These are phyloP conservation scores for Nosema muscidifuracis DNA, from an alignment of 371 early-diverging fungal species.

Conservation along the genomic window DNA sequence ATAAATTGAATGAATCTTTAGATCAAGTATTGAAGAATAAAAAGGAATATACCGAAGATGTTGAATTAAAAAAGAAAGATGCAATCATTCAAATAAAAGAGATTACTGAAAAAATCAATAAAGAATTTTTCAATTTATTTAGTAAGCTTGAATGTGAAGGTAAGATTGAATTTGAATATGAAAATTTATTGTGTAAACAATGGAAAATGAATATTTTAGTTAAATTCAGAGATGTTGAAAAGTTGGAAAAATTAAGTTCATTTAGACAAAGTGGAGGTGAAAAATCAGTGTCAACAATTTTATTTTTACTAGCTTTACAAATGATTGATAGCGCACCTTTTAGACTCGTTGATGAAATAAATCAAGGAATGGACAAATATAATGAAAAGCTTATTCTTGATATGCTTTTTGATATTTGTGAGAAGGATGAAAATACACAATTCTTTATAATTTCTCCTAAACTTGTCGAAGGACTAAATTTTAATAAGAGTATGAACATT, in stretches of 20 bases:
- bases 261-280: slow-evolving; percentile 91
- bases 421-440: slow-evolving; percentile 41
- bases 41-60: slow-evolving; percentile 14
- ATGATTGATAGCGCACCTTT: slow-evolving; percentile 77
- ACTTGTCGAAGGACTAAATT: slow-evolving; percentile 81
- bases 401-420: slow-evolving; percentile 64
- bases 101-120: slow-evolving; percentile 17
- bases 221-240: slow-evolving; percentile 69
- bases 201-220: slow-evolving; percentile 85
- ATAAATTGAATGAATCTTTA: slow-evolving; percentile 12
- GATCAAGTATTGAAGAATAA: neutral
- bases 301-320: slow-evolving; percentile 89
- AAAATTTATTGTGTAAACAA: slow-evolving; percentile 72
- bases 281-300: slow-evolving; percentile 70
- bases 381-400: slow-evolving; percentile 90
- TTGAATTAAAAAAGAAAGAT: neutral
- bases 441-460: slow-evolving; percentile 98
- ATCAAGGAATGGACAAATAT: slow-evolving; percentile 96
- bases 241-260: slow-evolving; percentile 74
- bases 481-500: slow-evolving; percentile 79
- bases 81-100: neutral
- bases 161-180: slow-evolving; percentile 48
- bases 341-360: slow-evolving; percentile 98
- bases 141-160: slow-evolving; percentile 43
- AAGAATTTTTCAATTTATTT: slow-evolving; percentile 45